Base-by-base conservation (phyloP, 169 alveolate genomes). In the Babesia gibsoni region DNA sequence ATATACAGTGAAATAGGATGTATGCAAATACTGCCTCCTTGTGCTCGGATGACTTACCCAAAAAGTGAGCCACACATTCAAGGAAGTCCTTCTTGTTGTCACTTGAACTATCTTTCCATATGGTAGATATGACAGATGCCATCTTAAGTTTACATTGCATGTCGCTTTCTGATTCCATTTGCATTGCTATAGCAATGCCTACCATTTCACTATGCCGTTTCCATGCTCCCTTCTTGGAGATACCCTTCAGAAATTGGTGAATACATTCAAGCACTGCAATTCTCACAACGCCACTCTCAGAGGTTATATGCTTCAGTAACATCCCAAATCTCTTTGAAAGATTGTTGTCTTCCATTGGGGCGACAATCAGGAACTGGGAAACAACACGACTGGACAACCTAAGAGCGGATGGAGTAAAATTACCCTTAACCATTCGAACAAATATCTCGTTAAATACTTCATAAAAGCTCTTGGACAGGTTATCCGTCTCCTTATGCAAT, bases 171-270 rank as follows among this genome's bases (percentile, higher is more conserved):
- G 39, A 29, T 18, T 53, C 27, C 20, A 75, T 46, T 30, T 53
- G 73, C 61, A 56, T 52, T 18, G 70, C 35, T 2, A 75, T 25
- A 14, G 69, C 69, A 30, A 75, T 52, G 5, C 32, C 66, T 12
- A 75, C 61, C 84, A 75, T 52, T 22, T 46, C 61, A n/a, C 75
- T 59, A 37, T 75, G 66, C 22, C 78, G 52, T 46, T 67, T 75
- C 84, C 84, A 75, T 3, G 52, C 29, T 12, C 59, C 78, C 45
- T 57, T 56, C 59, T 45, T 43, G 35, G 80, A 18, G 36, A 75
- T 16, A 14, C 59, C 80, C 58, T 49, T 52, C 57, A 52, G 29
- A 20, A 73, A 32, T 20, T 52, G 64, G 7, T 37, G 66, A 5
- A 52, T 35, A 16, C 45, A 37, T 54, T 56, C 52, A 4, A 70